These are phyloP conservation scores for Drosera spatulata DNA, from an alignment of 179 eudicot genomes.

Conservation along the genomic window DNA sequence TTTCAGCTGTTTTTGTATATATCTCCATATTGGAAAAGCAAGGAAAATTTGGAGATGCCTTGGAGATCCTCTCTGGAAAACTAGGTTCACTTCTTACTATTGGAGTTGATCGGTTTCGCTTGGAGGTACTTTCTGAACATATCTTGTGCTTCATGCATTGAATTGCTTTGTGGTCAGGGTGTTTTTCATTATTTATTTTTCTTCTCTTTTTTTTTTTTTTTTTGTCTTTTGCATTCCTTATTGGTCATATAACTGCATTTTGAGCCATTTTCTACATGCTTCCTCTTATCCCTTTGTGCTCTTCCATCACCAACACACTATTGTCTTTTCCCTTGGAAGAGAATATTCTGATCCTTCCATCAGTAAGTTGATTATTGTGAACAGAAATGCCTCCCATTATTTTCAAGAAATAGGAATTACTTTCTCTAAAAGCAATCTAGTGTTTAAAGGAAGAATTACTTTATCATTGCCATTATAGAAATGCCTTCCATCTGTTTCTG, in stretches of 20 bases:
- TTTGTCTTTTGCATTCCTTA: neutral
- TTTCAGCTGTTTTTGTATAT: constrained; percentile 92
- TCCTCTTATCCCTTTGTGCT: too few relatives aligned
- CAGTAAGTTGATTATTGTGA: too few relatives aligned
- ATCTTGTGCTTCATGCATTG: neutral
- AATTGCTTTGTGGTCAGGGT: neutral
- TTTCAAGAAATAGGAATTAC: too few relatives aligned
- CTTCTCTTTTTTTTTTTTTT: neutral
- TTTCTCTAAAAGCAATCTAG: too few relatives aligned
- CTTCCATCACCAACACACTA: too few relatives aligned
- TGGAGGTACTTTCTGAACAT: constrained; percentile 61
- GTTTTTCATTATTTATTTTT: neutral
- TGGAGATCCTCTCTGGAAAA: constrained; percentile 70
- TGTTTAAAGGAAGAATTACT: too few relatives aligned
- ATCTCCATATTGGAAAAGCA: constrained; percentile 82
- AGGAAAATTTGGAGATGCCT: constrained; percentile 70
- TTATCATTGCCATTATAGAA: too few relatives aligned
- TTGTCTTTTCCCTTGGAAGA: too few relatives aligned
- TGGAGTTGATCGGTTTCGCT: constrained; percentile 71
- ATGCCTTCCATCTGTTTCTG: neutral
- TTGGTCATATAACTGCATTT: too few relatives aligned
- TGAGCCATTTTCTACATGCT: too few relatives aligned
- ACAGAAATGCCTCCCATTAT: too few relatives aligned
- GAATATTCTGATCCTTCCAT: too few relatives aligned
- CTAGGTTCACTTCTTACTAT: constrained; percentile 71